A percentile compares a stretch with the other conserved stretches of the same genome.
Evolutionary conservation across 75 land plant genomes (phyloP).

Genomic region (Sequoia sempervirens): DNA sequence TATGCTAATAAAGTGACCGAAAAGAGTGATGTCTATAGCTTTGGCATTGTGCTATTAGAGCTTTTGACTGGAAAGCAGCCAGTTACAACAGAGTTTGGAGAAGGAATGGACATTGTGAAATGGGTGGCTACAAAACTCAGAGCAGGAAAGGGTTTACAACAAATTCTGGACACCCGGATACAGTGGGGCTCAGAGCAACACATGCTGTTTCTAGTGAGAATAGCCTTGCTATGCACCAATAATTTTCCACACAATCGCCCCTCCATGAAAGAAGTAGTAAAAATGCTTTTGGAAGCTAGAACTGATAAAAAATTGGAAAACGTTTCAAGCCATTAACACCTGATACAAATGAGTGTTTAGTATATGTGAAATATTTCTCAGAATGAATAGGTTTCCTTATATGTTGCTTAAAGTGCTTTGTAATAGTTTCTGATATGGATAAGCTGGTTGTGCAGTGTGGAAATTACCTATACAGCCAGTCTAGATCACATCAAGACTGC

Average conservation of each 20-base stretch:
- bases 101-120: constrained; percentile 16
- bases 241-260: constrained; percentile 16
- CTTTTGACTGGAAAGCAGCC: constrained; percentile 28
- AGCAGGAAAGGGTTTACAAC: constrained; percentile 4
- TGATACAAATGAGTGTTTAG: background rate
- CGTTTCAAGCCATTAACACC: background rate
- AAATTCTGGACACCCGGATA: background rate
- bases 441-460: background rate
- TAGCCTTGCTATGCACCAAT: constrained; percentile 12
- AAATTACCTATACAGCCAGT: background rate
- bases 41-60: constrained; percentile 29
- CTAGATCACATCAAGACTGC: too few relatives aligned
- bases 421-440: background rate
- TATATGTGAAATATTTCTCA: background rate
- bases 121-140: constrained; percentile 14
- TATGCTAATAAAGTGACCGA: constrained; percentile 16
- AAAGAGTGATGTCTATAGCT: constrained; percentile 33
- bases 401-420: background rate
- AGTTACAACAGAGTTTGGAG: constrained; percentile 16
- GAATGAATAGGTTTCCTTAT: background rate
- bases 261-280: constrained; percentile 16
- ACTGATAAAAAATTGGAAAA: background rate
- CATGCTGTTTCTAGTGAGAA: constrained; percentile 1
- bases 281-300: constrained; percentile 13
- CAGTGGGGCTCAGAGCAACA: constrained; percentile 1